These are phyloP conservation scores for Crucihimalaya himalaica DNA, from an alignment of 345 rosid genomes.

Conservation along the genomic window DNA sequence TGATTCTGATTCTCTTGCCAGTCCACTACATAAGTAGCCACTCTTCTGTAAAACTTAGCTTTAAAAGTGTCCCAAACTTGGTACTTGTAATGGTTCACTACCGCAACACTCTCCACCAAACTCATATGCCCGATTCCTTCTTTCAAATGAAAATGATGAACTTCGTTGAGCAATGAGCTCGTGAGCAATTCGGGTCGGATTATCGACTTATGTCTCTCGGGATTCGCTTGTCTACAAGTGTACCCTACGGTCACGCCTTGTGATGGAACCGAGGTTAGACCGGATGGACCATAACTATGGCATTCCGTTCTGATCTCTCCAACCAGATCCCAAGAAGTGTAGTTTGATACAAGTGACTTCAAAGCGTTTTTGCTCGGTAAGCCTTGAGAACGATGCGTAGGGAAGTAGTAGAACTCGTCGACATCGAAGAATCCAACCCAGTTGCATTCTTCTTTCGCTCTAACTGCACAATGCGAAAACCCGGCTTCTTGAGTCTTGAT, in stretches of 20 bases:
- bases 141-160: slow-evolving; percentile 77
- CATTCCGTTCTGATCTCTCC: slow-evolving; percentile 88
- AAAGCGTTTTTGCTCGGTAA: slow-evolving; percentile 60
- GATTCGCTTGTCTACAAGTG: slow-evolving; percentile 80
- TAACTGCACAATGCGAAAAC: slow-evolving; percentile 84
- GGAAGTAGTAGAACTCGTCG: slow-evolving; percentile 92
- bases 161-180: slow-evolving; percentile 73
- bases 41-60: slow-evolving; percentile 89
- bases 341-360: slow-evolving; percentile 61
- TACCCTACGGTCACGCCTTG: slow-evolving; percentile 86
- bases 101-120: slow-evolving; percentile 62
- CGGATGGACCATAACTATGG: slow-evolving; percentile 94
- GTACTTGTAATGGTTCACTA: slow-evolving; percentile 93
- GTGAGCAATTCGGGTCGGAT: slow-evolving; percentile 65
- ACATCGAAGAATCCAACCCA: slow-evolving; percentile 98
- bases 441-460: slow-evolving; percentile 74
- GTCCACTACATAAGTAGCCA: slow-evolving; percentile 89
- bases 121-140: slow-evolving; percentile 63
- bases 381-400: slow-evolving; percentile 43
- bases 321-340: slow-evolving; percentile 52
- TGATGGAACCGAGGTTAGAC: slow-evolving; percentile 64
- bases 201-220: slow-evolving; percentile 92
- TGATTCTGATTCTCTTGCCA: slow-evolving; percentile 89
- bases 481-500: slow-evolving; percentile 98
- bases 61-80: slow-evolving; percentile 95